Conservation (phyloP, 805 yeast species). For the Metschnikowia koreensis region DNA sequence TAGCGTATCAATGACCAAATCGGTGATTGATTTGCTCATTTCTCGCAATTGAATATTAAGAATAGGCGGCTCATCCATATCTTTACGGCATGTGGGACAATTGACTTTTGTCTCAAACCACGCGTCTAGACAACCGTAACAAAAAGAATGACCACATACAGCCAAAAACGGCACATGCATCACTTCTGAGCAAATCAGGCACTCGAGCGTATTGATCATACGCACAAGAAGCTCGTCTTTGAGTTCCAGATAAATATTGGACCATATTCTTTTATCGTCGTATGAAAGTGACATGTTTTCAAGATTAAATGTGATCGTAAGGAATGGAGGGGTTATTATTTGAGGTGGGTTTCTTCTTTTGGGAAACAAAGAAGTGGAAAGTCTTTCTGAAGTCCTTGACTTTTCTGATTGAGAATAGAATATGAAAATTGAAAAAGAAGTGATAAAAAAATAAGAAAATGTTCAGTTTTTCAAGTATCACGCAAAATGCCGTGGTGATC, state of each 20-base stretch:
- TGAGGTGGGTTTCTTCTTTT: not conserved
- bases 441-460: no score
- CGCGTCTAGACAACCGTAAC: conserved; percentile 59
- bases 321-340: not conserved
- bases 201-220: conserved; percentile 38
- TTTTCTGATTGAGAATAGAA: no score
- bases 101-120: conserved; percentile 59
- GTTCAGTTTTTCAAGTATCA: no score
- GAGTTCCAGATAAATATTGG: conserved; percentile 17
- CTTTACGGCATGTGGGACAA: conserved; percentile 69
- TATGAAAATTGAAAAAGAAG: no score
- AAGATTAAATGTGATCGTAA: no score
- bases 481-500: no score
- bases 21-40: conserved; percentile 33
- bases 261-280: conserved; percentile 17
- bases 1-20: conserved; percentile 38
- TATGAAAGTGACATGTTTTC: conserved; percentile 14
- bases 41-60: conserved; percentile 53
- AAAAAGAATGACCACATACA: conserved; percentile 72
- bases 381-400: no score
- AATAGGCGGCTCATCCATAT: conserved; percentile 48
- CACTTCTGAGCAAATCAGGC: conserved; percentile 68
- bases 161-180: conserved; percentile 65
- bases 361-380: no score
- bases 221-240: conserved; percentile 22